These are phyloP conservation scores for Geum urbanum DNA, from an alignment of 306 rosid genomes.

Conservation along the genomic window DNA sequence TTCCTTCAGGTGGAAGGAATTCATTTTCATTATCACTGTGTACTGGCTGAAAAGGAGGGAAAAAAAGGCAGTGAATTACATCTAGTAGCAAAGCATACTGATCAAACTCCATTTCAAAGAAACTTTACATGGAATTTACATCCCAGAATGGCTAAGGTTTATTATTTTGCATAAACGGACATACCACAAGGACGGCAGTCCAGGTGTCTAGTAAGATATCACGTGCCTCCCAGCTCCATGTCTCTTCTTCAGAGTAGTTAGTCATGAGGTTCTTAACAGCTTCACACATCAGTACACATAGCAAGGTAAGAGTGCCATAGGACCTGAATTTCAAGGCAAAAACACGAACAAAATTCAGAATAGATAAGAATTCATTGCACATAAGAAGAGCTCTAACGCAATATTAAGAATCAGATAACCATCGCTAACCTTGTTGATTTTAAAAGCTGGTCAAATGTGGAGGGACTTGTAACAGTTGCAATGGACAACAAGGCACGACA, in stretches of 20 bases:
- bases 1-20: slow-evolving; percentile 76
- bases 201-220: slow-evolving; percentile 83
- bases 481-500: slow-evolving; percentile 86
- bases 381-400: background rate
- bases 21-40: slow-evolving; percentile 47
- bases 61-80: slow-evolving; percentile 6
- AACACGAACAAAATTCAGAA: slow-evolving; percentile 21
- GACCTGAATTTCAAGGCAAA: slow-evolving; percentile 59
- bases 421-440: slow-evolving; percentile 54
- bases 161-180: slow-evolving; percentile 3
- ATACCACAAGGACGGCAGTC: slow-evolving; percentile 82
- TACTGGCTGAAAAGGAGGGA: slow-evolving; percentile 40
- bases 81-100: background rate
- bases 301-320: slow-evolving; percentile 58
- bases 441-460: slow-evolving; percentile 65
- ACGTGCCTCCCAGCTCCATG: slow-evolving; percentile 96
- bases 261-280: slow-evolving; percentile 69
- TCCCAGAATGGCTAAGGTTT: background rate
- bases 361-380: background rate
- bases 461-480: slow-evolving; percentile 69
- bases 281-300: slow-evolving; percentile 75
- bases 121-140: background rate
- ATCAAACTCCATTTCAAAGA: slow-evolving; percentile 7
- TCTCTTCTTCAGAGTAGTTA: slow-evolving; percentile 66
- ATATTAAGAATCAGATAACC: slow-evolving; percentile 7